Evolutionary conservation across 176 grass and related monocot species (phyloP), one percentile per base, ranked within the genome.

Genomic region (Microstegium vimineum): DNA sequence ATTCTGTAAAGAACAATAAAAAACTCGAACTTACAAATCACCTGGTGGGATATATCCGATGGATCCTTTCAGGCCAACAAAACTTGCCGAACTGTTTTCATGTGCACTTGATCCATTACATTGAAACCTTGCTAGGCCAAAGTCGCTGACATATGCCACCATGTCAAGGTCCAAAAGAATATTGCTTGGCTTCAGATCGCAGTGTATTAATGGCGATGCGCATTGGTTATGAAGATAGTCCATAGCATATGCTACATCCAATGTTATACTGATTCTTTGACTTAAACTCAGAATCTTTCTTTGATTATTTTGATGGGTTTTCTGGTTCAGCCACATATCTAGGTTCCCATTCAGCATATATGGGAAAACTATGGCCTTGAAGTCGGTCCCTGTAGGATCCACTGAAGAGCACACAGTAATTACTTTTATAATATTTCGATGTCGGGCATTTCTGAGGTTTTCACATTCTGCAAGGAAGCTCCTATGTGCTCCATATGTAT

Each of bases 301-400:
- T 40, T 60, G n/a, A n/a, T n/a, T n/a, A n/a, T n/a, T n/a, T n/a
- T n/a, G 80, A 69, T 69, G 37, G 18, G 7, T 10, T 6, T 90
- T 69, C 5, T 82, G 76, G 75, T 92, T 66, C n/a, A 95, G n/a
- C 85, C 93, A 92, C 59, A 40, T 72, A 32, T 89, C 90, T 60
- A 95, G 69, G 74, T 75, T 95, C 22, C 93, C 90, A 60, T 86
- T 92, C 0, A 28, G 71, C 85, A 92, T 86, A 47, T 86, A 90
- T 15, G 63, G 79, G 25, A 84, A 90, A 2, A 94, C 82, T 6
- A 94, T 34, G n/a, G 93, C 93, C 82, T 87, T 90, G 60, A 93
- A 93, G 6, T 94, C 88, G 12, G 46, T 34, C 0, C 88, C 85
- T 12, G 0, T 22, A 14, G 42, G 40, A 82, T 94, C 86, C 26